Conservation (phyloP, 805 yeast genomes). For the Monosporozyma aquatica region DNA sequence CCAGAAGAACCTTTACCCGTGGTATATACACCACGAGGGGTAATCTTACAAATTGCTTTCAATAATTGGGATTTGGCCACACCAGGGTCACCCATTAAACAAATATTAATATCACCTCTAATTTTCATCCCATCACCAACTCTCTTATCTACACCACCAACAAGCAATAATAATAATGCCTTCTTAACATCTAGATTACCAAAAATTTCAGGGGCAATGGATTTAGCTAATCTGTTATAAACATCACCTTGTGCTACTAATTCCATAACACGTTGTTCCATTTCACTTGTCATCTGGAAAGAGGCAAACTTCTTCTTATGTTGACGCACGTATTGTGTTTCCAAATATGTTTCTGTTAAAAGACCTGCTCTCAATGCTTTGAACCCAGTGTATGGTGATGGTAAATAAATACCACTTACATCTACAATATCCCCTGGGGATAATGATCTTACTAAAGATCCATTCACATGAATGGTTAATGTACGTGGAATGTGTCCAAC, state of each 20-base stretch:
- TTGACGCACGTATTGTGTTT: constrained; percentile 76
- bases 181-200: constrained; percentile 93
- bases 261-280: constrained; percentile 45
- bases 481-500: constrained; percentile 95
- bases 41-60: constrained; percentile 81
- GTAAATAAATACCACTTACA: constrained; percentile 84
- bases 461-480: constrained; percentile 79
- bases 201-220: constrained; percentile 95
- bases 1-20: constrained; percentile 99
- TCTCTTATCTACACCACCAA: constrained; percentile 93
- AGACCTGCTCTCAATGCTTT: constrained; percentile 87
- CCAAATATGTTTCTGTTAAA: constrained; percentile 86
- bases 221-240: constrained; percentile 70
- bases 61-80: constrained; percentile 96
- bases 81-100: constrained; percentile 99
- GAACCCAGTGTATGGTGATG: constrained; percentile 93
- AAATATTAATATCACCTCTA: constrained; percentile 92
- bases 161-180: constrained; percentile 70
- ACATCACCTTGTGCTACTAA: constrained; percentile 57
- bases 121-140: constrained; percentile 95
- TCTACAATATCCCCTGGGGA: constrained; percentile 95
- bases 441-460: constrained; percentile 76
- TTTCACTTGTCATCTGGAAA: constrained; percentile 47
- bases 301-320: constrained; percentile 81
- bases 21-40: constrained; percentile 94